Conservation (phyloP, 78 protist genomes). For the Bigelowiella natans region DNA sequence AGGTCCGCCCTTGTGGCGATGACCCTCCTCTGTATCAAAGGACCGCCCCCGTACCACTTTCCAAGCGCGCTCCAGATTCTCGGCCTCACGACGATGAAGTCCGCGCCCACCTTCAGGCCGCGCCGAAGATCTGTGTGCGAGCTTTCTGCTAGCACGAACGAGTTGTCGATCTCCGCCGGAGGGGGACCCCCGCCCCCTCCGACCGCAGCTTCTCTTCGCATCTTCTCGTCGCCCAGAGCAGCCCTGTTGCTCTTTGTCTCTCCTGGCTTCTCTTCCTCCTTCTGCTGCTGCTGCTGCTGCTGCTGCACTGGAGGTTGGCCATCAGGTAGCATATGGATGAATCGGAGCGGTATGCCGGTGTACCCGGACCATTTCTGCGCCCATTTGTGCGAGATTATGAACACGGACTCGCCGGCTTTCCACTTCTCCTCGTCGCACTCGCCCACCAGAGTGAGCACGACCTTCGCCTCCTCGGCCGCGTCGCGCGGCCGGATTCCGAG, state of each 20-base stretch:
- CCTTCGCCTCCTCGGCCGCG: not conserved
- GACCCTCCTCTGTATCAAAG: not conserved
- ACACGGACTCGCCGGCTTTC: not conserved
- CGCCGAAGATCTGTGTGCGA: not conserved
- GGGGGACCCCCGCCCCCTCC: not conserved
- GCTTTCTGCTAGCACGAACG: not conserved
- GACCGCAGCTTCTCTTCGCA: too few species aligned
- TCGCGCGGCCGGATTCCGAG: not conserved
- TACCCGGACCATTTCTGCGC: not conserved
- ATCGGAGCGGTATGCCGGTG: not conserved
- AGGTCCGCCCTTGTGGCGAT: not conserved
- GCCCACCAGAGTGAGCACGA: not conserved
- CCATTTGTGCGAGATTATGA: not conserved
- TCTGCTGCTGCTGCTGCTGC: too few species aligned
- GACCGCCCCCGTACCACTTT: not conserved
- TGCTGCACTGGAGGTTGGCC: too few species aligned
- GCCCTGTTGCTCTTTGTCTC: too few species aligned
- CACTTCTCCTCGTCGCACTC: not conserved
- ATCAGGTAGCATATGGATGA: too few species aligned
- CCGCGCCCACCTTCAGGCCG: not conserved
- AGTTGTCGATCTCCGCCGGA: not conserved
- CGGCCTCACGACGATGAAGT: not conserved
- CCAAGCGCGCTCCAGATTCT: not conserved
- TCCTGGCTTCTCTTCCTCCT: too few species aligned
- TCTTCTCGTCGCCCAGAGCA: too few species aligned